Percentiles rank a stretch among this genome's conserved stretches.
Evolutionary conservation across 1,139 yeast species (phyloP).

Genomic region (Sugiyamaella pinicola): DNA sequence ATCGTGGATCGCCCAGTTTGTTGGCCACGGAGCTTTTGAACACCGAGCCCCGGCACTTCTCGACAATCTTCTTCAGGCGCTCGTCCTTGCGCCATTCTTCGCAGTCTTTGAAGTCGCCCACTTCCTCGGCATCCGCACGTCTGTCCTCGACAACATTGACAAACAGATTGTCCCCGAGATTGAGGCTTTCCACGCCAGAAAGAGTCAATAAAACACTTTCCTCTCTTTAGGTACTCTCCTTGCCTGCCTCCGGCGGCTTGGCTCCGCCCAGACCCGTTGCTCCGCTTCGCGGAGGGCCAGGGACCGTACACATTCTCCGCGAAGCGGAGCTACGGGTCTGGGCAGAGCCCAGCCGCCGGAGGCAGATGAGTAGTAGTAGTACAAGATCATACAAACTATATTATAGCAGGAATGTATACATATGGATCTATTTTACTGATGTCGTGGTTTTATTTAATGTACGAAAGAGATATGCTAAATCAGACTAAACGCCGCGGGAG

Average conservation of each 20-base stretch:
- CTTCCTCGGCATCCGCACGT: constrained; percentile 59
- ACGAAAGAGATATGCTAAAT: constrained; percentile 17
- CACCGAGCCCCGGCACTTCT: constrained; percentile 82
- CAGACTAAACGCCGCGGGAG: constrained; percentile 6
- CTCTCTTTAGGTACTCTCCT: neutral
- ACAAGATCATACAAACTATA: neutral
- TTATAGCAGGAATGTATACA: neutral
- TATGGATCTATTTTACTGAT: constrained; percentile 14
- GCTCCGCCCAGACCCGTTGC: constrained; percentile 9
- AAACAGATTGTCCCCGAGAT: constrained; percentile 48
- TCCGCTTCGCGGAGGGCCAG: neutral
- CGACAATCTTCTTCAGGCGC: constrained; percentile 79
- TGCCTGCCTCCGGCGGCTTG: constrained; percentile 14
- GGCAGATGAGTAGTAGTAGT: neutral
- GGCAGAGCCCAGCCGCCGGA: neutral
- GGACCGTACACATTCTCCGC: neutral
- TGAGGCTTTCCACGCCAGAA: constrained; percentile 29
- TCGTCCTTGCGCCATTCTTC: constrained; percentile 89
- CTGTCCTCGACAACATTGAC: constrained; percentile 59
- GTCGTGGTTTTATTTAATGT: constrained; percentile 13
- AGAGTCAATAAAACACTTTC: constrained; percentile 8
- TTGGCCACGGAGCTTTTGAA: constrained; percentile 86
- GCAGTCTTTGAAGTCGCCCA: constrained; percentile 79
- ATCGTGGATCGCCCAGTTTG: constrained; percentile 85
- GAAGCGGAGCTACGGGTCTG: neutral